These are phyloP conservation scores for Termitomyces sp. DNA, from an alignment of 768 basidiomycete species.

Conservation along the genomic window DNA sequence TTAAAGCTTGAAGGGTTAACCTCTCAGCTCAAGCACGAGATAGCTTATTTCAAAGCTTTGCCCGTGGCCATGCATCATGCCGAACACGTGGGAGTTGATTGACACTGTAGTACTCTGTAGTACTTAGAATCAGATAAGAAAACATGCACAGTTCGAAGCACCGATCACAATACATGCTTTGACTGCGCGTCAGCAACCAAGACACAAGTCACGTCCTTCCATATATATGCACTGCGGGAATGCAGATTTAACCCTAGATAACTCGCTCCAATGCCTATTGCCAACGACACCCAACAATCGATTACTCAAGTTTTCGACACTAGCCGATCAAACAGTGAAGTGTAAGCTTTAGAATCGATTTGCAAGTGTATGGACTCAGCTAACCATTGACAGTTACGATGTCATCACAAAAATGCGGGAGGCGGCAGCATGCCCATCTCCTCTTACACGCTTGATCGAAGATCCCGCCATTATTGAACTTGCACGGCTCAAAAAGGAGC, in stretches of 20 bases:
- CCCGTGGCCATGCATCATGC: too few species aligned
- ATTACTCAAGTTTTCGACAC: neutral
- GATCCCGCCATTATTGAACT: constrained; percentile 39
- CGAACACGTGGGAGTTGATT: too few species aligned
- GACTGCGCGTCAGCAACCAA: neutral
- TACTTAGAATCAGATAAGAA: too few species aligned
- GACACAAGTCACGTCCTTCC: too few species aligned
- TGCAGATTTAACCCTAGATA: neutral
- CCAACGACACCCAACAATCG: neutral
- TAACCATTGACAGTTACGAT: constrained; percentile 16
- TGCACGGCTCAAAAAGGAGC: constrained; percentile 28
- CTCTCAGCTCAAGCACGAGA: too few species aligned
- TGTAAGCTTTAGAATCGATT: neutral
- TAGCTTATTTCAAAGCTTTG: too few species aligned
- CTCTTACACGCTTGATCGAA: constrained; percentile 39
- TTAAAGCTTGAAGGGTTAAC: too few species aligned
- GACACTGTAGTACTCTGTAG: too few species aligned
- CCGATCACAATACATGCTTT: neutral
- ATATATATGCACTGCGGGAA: neutral
- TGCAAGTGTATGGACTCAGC: neutral
- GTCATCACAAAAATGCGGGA: constrained; percentile 38
- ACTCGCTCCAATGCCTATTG: neutral
- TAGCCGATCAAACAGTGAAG: neutral
- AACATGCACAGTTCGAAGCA: neutral
- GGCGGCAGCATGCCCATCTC: constrained; percentile 41